phyloP scores from a whole-genome alignment of 805 yeast genomes.

The Candida ulmi region DNA sequence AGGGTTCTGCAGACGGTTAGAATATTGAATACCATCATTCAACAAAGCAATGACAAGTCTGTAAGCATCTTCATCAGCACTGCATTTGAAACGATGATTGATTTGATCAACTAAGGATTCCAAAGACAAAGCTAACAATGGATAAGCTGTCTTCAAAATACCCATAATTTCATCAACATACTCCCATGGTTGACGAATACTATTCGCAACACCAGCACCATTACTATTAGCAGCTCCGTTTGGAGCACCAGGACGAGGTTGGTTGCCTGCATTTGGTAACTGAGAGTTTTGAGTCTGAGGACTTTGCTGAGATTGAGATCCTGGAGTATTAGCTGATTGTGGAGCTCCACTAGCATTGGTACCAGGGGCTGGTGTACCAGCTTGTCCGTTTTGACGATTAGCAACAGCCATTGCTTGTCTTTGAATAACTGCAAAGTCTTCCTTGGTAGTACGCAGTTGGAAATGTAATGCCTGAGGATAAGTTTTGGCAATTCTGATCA shows the following conservation, averaged over 20 bases:
- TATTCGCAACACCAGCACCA: constrained; percentile 6
- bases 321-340: constrained; percentile 6
- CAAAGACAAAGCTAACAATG: constrained; percentile 82
- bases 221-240: background rate
- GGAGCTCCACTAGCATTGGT: constrained; percentile 2
- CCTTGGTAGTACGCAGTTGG: constrained; percentile 92
- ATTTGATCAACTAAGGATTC: constrained; percentile 96
- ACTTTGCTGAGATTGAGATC: constrained; percentile 6
- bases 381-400: constrained; percentile 21
- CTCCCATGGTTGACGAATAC: constrained; percentile 82
- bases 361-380: constrained; percentile 2
- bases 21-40: constrained; percentile 89
- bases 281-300: constrained; percentile 2
- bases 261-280: constrained; percentile 1
- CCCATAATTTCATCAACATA: constrained; percentile 91
- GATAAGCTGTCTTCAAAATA: constrained; percentile 93
- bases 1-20: constrained; percentile 81
- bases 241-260: background rate
- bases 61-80: constrained; percentile 94
- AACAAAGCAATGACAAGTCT: constrained; percentile 86
- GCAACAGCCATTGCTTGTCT: constrained; percentile 59
- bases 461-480: constrained; percentile 97
- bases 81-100: constrained; percentile 86
- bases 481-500: constrained; percentile 89
- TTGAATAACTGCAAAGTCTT: constrained; percentile 84